Percentiles rank a stretch among this genome's conserved stretches.
Evolutionary conservation across 208 protist genomes (phyloP).

Genomic region (Leishmania amazonensis): DNA sequence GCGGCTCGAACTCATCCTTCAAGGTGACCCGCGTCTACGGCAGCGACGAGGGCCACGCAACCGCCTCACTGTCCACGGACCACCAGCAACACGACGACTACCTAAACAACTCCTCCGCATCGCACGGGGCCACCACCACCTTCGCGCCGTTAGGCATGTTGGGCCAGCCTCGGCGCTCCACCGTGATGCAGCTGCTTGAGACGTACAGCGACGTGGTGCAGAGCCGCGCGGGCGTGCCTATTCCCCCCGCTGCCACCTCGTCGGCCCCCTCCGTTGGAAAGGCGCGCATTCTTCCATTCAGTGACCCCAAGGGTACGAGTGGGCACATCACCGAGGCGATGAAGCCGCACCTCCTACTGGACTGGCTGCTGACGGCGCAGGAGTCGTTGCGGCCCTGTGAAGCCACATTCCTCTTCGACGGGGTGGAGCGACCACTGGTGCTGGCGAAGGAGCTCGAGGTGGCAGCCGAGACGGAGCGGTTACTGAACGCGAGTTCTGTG

Average conservation of each 20-base stretch:
- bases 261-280: slow-evolving; percentile 1
- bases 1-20: not conserved
- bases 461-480: slow-evolving; percentile 46
- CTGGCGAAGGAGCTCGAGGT: slow-evolving; percentile 48
- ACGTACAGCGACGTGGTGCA: slow-evolving; percentile 36
- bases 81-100: not conserved
- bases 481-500: slow-evolving; percentile 35
- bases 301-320: not conserved
- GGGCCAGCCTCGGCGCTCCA: slow-evolving; percentile 10
- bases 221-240: slow-evolving; percentile 5
- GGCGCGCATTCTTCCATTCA: not conserved
- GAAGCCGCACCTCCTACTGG: slow-evolving; percentile 15
- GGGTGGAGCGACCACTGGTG: slow-evolving; percentile 47
- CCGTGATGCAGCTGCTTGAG: slow-evolving; percentile 41
- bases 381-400: slow-evolving; percentile 29
- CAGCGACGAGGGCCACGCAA: slow-evolving; percentile 1
- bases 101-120: not conserved
- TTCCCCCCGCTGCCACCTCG: not conserved
- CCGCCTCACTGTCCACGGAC: not conserved
- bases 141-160: slow-evolving; percentile 19
- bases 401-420: slow-evolving; percentile 41
- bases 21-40: not conserved
- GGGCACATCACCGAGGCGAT: not conserved
- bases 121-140: not conserved
- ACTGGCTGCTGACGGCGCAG: slow-evolving; percentile 22